Conservation (phyloP, 805 yeast species). For the Schwanniomyces occidentalis region DNA sequence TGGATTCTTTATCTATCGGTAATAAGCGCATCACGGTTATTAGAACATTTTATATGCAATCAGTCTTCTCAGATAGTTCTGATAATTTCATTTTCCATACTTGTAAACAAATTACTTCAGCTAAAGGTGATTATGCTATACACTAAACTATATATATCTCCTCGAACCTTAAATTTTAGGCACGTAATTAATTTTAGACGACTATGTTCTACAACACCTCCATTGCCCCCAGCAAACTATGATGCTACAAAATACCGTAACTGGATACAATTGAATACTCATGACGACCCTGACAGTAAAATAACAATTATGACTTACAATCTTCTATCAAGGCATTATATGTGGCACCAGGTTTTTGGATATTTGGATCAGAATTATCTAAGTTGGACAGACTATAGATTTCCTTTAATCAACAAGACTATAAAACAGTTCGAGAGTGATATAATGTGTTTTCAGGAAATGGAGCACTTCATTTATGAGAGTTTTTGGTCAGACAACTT, state of each 20-base stretch:
- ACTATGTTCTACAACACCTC: too few species aligned
- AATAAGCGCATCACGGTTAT: too few species aligned
- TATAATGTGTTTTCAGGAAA: constrained; percentile 61
- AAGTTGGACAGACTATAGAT: constrained; percentile 50
- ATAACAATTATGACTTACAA: constrained; percentile 43
- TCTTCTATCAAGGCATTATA: constrained; percentile 53
- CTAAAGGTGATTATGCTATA: too few species aligned
- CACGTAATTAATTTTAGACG: too few species aligned
- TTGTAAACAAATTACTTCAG: too few species aligned
- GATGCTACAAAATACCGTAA: constrained; percentile 23
- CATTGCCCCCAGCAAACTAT: constrained; percentile 14
- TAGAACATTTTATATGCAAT: too few species aligned
- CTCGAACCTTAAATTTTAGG: too few species aligned
- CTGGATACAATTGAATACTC: constrained; percentile 17
- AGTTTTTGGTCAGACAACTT: constrained; percentile 39
- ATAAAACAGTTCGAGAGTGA: constrained; percentile 47
- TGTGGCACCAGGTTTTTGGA: constrained; percentile 59
- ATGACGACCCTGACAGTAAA: constrained; percentile 1
- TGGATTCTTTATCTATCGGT: too few species aligned
- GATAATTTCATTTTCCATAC: too few species aligned
- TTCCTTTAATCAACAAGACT: constrained; percentile 29
- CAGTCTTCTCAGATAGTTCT: too few species aligned
- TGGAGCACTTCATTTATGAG: constrained; percentile 44
- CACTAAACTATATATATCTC: too few species aligned
- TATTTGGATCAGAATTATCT: constrained; percentile 48